Evolutionary conservation across 1,139 yeast species (phyloP).

Genomic region (Blastobotrys persicus): DNA sequence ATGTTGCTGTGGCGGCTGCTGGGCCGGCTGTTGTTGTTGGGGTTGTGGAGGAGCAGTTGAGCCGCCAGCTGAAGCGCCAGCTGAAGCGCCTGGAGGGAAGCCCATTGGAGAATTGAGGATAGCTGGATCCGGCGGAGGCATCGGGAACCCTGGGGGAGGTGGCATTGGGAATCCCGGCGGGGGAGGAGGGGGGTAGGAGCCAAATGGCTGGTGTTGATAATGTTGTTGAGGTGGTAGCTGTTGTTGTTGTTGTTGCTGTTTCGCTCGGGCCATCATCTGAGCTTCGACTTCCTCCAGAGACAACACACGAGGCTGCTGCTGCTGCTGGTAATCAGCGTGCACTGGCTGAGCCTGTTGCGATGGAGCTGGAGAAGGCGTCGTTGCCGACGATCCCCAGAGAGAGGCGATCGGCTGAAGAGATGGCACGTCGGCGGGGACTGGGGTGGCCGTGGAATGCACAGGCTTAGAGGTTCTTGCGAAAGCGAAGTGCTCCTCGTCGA

Average conservation of each 20-base stretch:
- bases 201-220: constrained; percentile 12
- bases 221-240: constrained; percentile 17
- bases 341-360: constrained; percentile 17
- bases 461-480: constrained; percentile 26
- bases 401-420: constrained; percentile 63
- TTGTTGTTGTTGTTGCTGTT: constrained; percentile 15
- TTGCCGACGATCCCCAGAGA: constrained; percentile 48
- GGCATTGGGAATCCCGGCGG: constrained; percentile 14
- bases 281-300: constrained; percentile 79
- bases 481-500: constrained; percentile 36
- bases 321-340: constrained; percentile 27
- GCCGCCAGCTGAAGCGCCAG: too few species aligned
- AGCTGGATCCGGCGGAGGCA: constrained; percentile 27
- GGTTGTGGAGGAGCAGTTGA: constrained; percentile 31
- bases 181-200: constrained; percentile 14
- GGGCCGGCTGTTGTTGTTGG: constrained; percentile 31
- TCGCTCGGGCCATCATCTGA: constrained; percentile 47
- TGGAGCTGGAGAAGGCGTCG: not conserved
- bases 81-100: constrained; percentile 11
- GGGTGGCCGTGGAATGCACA: constrained; percentile 14
- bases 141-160: constrained; percentile 8
- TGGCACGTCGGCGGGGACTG: constrained; percentile 38
- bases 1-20: constrained; percentile 22
- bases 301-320: constrained; percentile 40
- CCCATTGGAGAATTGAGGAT: constrained; percentile 15